A percentile compares a stretch with the other conserved stretches of the same genome.
These are phyloP conservation scores for Naumovozyma castellii DNA, from an alignment of 805 yeast species.

Conservation along the genomic window DNA sequence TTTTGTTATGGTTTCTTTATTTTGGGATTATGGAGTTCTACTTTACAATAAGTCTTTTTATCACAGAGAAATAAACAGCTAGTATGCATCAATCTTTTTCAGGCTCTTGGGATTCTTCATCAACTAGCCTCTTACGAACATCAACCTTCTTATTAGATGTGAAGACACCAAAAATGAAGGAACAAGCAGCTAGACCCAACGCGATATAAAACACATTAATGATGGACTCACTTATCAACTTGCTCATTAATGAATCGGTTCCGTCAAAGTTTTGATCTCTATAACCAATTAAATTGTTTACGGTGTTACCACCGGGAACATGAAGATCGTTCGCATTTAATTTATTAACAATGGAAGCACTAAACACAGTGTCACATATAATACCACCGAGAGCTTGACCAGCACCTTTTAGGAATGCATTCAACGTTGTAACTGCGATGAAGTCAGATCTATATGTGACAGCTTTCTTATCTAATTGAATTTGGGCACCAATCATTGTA, in stretches of 20 bases:
- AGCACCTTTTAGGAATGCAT: conserved; percentile 16
- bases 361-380: conserved; percentile 17
- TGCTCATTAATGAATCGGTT: conserved; percentile 9
- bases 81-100: too few species aligned
- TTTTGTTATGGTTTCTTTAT: too few species aligned
- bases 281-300: conserved; percentile 14
- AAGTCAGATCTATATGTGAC: conserved; percentile 14
- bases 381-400: conserved; percentile 23
- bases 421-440: conserved; percentile 20
- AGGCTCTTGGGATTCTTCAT: neutral
- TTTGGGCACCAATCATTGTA: conserved; percentile 26
- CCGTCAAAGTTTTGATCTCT: conserved; percentile 17
- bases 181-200: conserved; percentile 11
- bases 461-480: conserved; percentile 17
- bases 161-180: conserved; percentile 12
- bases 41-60: too few species aligned
- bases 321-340: conserved; percentile 4
- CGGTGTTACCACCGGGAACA: conserved; percentile 5
- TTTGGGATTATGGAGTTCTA: too few species aligned
- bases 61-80: too few species aligned
- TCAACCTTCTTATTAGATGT: conserved; percentile 14
- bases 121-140: neutral
- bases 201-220: conserved; percentile 18
- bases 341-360: conserved; percentile 13
- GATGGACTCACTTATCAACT: conserved; percentile 10